Percentiles rank a stretch among this genome's conserved stretches.
Evolutionary conservation across 768 basidiomycete species (phyloP).

Genomic region (Aureoboletus auriporus): DNA sequence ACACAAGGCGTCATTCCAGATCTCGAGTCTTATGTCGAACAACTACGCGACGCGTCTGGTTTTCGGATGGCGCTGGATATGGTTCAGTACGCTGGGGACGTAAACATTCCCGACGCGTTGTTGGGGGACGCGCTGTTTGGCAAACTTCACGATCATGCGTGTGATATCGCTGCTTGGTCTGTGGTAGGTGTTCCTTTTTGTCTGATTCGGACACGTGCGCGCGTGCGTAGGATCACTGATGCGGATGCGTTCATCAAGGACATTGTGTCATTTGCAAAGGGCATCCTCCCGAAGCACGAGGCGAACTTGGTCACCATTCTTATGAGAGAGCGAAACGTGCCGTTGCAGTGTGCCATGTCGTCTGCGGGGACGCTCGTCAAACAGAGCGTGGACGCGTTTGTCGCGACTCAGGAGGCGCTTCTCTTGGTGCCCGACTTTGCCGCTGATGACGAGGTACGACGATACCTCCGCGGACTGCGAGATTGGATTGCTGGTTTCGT

Average conservation of each 20-base stretch:
- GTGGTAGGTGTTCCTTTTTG: conserved; percentile 37
- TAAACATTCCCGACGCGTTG: conserved; percentile 33
- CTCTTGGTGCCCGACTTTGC: conserved; percentile 10
- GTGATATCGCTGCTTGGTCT: conserved; percentile 51
- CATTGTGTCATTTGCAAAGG: conserved; percentile 49
- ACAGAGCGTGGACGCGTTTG: conserved; percentile 28
- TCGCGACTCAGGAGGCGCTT: conserved; percentile 21
- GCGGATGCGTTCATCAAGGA: conserved; percentile 38
- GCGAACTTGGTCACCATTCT: conserved; percentile 51
- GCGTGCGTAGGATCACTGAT: neutral
- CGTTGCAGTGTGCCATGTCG: conserved; percentile 44
- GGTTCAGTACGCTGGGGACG: conserved; percentile 49
- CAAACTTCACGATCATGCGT: conserved; percentile 37
- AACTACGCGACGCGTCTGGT: conserved; percentile 48
- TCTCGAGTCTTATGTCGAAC: conserved; percentile 44
- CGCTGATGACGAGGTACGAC: conserved; percentile 24
- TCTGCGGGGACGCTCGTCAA: conserved; percentile 21
- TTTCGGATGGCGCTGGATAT: conserved; percentile 47
- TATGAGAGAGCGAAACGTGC: conserved; percentile 39
- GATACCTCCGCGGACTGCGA: conserved; percentile 48
- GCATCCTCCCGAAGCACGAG: conserved; percentile 33
- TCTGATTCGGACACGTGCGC: no score
- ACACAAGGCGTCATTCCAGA: conserved; percentile 28
- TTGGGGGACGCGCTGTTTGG: conserved; percentile 25
- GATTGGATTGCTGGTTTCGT: conserved; percentile 55